Percentiles rank a stretch among this genome's conserved stretches.
Evolutionary conservation across 345 rosid genomes (phyloP).

Genomic region (Carallia brachiata): DNA sequence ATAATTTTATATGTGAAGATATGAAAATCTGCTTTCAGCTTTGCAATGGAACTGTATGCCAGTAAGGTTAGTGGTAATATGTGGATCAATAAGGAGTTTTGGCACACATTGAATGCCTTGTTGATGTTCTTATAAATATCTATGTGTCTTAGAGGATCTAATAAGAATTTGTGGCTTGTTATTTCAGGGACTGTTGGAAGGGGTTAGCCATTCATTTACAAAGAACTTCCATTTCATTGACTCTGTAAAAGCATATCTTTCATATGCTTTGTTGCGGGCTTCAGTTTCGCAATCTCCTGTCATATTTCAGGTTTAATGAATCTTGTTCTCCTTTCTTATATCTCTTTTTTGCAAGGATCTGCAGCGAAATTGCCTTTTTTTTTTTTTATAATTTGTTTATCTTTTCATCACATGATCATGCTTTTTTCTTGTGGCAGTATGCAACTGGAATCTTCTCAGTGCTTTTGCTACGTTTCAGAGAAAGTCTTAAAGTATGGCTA

Average conservation of each 20-base stretch:
- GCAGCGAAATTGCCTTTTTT: conserved; percentile 14
- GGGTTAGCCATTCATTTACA: conserved; percentile 89
- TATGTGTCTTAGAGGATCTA: background rate
- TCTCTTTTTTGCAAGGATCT: conserved; percentile 12
- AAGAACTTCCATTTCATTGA: conserved; percentile 96
- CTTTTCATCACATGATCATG: conserved; percentile 8
- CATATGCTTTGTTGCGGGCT: conserved; percentile 93
- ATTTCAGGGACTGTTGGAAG: conserved; percentile 87
- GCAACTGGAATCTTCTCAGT: conserved; percentile 95
- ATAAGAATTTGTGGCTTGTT: conserved; percentile 3
- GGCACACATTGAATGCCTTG: background rate
- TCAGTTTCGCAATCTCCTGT: conserved; percentile 84
- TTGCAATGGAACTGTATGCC: too few relatives aligned
- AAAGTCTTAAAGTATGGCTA: conserved; percentile 86
- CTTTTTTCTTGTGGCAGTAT: conserved; percentile 60
- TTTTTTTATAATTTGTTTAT: conserved; percentile 7
- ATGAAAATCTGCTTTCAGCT: background rate
- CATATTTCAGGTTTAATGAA: conserved; percentile 79
- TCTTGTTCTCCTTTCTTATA: conserved; percentile 16
- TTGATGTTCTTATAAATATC: background rate
- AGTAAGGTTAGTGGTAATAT: background rate
- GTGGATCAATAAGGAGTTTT: conserved; percentile 1
- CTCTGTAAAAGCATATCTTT: conserved; percentile 96
- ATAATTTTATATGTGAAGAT: background rate
- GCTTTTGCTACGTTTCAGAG: conserved; percentile 85